Base-by-base conservation (phyloP, 441 rosid genomes). In the Biscutella auriculata region DNA sequence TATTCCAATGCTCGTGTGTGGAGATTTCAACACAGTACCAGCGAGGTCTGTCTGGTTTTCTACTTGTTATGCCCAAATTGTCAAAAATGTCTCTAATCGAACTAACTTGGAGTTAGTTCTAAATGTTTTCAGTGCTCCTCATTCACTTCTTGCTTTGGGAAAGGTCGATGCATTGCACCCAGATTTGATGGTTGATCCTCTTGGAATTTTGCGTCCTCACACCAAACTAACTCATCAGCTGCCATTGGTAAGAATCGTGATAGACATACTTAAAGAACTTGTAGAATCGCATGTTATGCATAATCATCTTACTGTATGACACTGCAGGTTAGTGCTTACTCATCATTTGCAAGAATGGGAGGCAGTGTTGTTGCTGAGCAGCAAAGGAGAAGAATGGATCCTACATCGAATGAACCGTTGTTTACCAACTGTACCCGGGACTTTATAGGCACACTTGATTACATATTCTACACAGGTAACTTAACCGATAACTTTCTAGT, bases 291-390 rank as follows among this genome's bases (percentile, higher is more conserved):
- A 16, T 42, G 28, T 5, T 43, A 6, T 54, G 36, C 21, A 15
- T 53, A 60, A 13, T 9, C 8, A 29, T 67, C 17, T 37, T 39
- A 40, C 46, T 7, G 54, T 53, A 9, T 53, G 62, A n/a, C 37
- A 26, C 16, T 62, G 50, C 89, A 88, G 96, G 96, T 88, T 47
- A 89, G 95, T 72, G 95, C 97, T 4, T 89, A 89, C 66, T 87
- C 95, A 27, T 75, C 93, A 15, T 81, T 89, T 62, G 91, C 82
- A 14, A 84, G 93, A 63, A 60, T 70, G 55, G 84, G 81, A 15
- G 75, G 65, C 60, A 80, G 82, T 51, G 74, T 64, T 32, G 74
- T 72, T 30, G 55, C 74, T 46, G 88, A 82, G 33, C 86, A 79
- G 61, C 95, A 87, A 65, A 71, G 73, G 50, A 79, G 89, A 77